phyloP scores from a whole-genome alignment of 1,139 yeast species.

The Candida albicans region DNA sequence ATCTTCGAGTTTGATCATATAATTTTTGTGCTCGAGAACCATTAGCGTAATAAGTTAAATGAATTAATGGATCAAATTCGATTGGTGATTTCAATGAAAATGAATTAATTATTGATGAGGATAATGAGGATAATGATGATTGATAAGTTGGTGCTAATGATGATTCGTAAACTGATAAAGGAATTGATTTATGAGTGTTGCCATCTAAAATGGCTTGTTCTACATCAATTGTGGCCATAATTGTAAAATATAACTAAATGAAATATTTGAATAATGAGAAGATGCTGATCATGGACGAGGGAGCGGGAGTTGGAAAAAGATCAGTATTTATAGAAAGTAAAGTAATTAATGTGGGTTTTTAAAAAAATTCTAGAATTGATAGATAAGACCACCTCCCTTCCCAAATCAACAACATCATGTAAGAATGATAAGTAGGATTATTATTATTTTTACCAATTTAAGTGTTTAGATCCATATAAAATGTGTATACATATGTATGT shows the following conservation, averaged over 20 bases:
- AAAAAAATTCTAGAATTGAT: slow-evolving; percentile 7
- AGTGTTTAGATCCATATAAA: slow-evolving; percentile 2
- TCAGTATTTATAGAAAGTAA: no score
- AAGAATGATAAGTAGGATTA: no score
- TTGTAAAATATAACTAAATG: no score
- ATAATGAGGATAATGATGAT: no score
- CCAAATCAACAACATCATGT: no score
- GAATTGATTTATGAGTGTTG: slow-evolving; percentile 10
- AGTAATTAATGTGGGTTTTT: no score
- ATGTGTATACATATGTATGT: no score
- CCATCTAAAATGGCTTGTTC: slow-evolving; percentile 10
- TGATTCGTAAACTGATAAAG: slow-evolving; percentile 8
- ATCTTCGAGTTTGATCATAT: slow-evolving; percentile 36
- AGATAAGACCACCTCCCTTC: slow-evolving; percentile 1
- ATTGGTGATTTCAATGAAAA: no score
- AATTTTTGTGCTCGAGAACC: slow-evolving; percentile 30
- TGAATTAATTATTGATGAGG: no score
- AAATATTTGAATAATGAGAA: no score
- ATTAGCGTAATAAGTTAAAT: slow-evolving; percentile 35
- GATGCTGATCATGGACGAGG: no score
- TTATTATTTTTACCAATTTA: background rate
- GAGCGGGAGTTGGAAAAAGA: no score
- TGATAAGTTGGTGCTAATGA: slow-evolving; percentile 5
- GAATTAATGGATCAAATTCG: slow-evolving; percentile 45
- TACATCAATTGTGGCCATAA: slow-evolving; percentile 6